Conservation (phyloP, 2,329 filamentous ascomycete genomes). For the Colletotrichum echinochloae region DNA sequence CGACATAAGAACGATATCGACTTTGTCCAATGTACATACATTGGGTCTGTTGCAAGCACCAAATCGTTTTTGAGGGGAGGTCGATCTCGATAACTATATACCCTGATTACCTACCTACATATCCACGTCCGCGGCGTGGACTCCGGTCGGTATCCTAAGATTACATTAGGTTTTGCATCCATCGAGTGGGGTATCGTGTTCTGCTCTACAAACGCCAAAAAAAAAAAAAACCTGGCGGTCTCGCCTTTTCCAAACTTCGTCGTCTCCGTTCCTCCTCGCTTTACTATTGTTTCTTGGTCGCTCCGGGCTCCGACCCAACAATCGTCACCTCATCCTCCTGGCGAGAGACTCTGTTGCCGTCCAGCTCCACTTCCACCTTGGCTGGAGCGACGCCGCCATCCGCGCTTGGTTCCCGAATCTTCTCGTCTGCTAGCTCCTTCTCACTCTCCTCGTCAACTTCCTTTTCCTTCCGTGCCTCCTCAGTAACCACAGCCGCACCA, state of each 20-base stretch:
- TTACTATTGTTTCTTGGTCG: neutral
- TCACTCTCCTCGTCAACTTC: neutral
- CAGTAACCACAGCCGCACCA: neutral
- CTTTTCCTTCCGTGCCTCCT: neutral
- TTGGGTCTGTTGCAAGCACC: neutral
- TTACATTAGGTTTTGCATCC: neutral
- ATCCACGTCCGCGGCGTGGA: neutral
- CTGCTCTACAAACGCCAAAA: neutral
- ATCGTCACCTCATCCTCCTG: neutral
- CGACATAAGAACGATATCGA: neutral
- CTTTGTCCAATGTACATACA: neutral
- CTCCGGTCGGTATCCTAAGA: neutral
- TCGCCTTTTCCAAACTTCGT: neutral
- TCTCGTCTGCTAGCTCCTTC: conserved; percentile 2
- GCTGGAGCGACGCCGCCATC: neutral
- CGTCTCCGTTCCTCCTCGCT: neutral
- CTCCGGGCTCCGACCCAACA: neutral
- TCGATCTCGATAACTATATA: neutral
- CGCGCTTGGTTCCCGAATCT: neutral
- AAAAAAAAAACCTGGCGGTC: no score
- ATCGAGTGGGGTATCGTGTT: conserved; percentile 10
- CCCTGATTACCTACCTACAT: neutral
- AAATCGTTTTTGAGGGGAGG: neutral
- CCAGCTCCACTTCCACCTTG: neutral
- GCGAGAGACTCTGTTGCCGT: neutral